Evolutionary conservation across 1,284 basidiomycete genomes (phyloP), one percentile per base, ranked within the genome.

Genomic region (Wallemia mellicola): DNA sequence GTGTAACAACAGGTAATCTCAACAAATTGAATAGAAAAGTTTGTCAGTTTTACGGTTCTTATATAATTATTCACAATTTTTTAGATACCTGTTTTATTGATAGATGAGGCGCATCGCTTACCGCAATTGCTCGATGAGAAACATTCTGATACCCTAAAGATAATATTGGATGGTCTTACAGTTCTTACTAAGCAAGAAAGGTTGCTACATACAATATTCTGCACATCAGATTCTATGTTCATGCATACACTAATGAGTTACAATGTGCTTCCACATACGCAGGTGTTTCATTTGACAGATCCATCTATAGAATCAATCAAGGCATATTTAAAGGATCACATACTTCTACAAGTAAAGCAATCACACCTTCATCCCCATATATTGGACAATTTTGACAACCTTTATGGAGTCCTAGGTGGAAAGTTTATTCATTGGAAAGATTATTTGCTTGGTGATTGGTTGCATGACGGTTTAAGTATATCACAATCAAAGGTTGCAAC

Each of bases 151-250:
- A 22, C 38, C 14, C 38, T 86, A 80, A 86, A 84, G 67, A 80
- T 78, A 63, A 70, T 86, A 7, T 74, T 86, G 27, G 84, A 86
- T 65, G 81, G 82, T 5, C 82, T 85, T 76, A 76, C 86, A 22
- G 84, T 86, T 17, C 71, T 86, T 58, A 84, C 83, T 30, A 86
- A 86, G 71, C 83, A 86, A 68, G 81, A 86, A 65, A 73, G 81
- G 17, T 68, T 86, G 15, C 83, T 82, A 64, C 83, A 86, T 65
- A 80, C 85, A 64, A 78, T 86, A 58, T 83, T 86, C 63, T 81
- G 83, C 1, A 84, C 84, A 1, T 82, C 79, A 65, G 83, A 86
- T 63, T 79, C 83, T 0, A 85, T 86, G 70, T 86, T 84, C 67
- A 27, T 86, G 81, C 81, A 73, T 83, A 48, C 73, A 48, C 24